These are phyloP conservation scores for Craspedostauros australis DNA, from an alignment of 108 stramenopile genomes.

Conservation along the genomic window DNA sequence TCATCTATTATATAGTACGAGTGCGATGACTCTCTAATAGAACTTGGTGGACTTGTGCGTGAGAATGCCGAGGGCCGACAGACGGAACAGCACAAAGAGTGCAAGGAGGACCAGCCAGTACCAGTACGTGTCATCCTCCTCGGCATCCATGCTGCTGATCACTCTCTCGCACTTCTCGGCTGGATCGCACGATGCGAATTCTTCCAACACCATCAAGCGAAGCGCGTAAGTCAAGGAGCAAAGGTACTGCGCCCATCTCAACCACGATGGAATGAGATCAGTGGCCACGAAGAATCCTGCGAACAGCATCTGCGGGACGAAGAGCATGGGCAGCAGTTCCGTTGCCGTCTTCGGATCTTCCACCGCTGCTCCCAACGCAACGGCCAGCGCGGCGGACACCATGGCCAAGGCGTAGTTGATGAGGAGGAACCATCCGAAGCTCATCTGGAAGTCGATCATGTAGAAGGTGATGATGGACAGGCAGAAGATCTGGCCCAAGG, in stretches of 20 bases:
- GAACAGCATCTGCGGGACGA: constrained; percentile 71
- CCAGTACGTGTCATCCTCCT: constrained; percentile 36
- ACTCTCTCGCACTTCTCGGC: constrained; percentile 35
- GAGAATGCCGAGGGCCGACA: constrained; percentile 40
- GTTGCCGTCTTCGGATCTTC: constrained; percentile 36
- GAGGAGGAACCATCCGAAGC: constrained; percentile 5
- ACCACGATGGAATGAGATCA: constrained; percentile 39
- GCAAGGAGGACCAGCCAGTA: constrained; percentile 57
- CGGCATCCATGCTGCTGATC: constrained; percentile 26
- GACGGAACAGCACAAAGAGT: constrained; percentile 56
- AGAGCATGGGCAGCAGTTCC: constrained; percentile 45
- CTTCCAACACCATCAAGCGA: constrained; percentile 30
- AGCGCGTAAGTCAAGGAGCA: constrained; percentile 45
- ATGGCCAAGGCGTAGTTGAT: constrained; percentile 17
- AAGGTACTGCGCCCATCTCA: constrained; percentile 71
- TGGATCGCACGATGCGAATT: constrained; percentile 35
- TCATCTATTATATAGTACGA: no score
- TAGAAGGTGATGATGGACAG: constrained; percentile 14
- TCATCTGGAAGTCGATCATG: constrained; percentile 23
- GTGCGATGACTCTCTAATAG: constrained; percentile 17
- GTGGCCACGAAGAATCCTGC: constrained; percentile 50
- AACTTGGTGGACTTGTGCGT: constrained; percentile 71
- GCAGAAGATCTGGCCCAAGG: constrained; percentile 21
- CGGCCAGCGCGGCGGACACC: constrained; percentile 27
- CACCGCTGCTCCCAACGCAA: constrained; percentile 39